Percentiles rank a stretch among this genome's conserved stretches.
Conservation (phyloP, 2,329 filamentous ascomycete species). For the Blastomyces parvus region DNA sequence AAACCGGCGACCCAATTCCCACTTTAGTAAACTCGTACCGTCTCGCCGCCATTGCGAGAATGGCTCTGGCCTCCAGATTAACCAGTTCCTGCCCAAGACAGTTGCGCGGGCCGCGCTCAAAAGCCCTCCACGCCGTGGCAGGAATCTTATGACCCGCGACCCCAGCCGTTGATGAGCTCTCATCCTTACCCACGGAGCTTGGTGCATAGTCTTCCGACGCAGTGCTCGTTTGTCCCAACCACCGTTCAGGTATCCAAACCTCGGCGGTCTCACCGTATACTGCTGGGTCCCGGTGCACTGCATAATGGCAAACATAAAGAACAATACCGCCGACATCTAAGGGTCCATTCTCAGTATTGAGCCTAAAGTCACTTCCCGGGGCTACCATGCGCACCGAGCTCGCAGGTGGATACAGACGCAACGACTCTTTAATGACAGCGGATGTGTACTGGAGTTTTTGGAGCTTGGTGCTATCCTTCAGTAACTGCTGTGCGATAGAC, state of each 20-base stretch:
- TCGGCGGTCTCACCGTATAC: not conserved
- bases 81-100: slow-evolving; percentile 1
- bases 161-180: not conserved
- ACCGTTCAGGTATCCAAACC: not conserved
- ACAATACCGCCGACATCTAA: not conserved
- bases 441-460: slow-evolving; percentile 45
- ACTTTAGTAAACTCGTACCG: not conserved
- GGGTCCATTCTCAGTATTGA: not conserved
- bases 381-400: not conserved
- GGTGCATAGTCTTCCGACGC: not conserved
- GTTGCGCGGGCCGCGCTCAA: slow-evolving; percentile 1
- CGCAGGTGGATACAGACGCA: slow-evolving; percentile 43
- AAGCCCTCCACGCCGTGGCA: not conserved
- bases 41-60: not conserved
- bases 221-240: slow-evolving; percentile 1
- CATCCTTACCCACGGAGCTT: not conserved
- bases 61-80: not conserved
- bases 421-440: slow-evolving; percentile 45
- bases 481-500: slow-evolving; percentile 26
- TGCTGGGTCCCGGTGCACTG: not conserved
- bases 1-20: not conserved
- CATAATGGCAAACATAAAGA: not conserved
- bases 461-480: slow-evolving; percentile 37
- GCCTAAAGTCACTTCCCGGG: not conserved
- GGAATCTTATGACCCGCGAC: not conserved